Percentiles rank a stretch among this genome's conserved stretches.
These are phyloP conservation scores for Fraxinus velutina DNA, from an alignment of 305 asterid genomes.

Conservation along the genomic window DNA sequence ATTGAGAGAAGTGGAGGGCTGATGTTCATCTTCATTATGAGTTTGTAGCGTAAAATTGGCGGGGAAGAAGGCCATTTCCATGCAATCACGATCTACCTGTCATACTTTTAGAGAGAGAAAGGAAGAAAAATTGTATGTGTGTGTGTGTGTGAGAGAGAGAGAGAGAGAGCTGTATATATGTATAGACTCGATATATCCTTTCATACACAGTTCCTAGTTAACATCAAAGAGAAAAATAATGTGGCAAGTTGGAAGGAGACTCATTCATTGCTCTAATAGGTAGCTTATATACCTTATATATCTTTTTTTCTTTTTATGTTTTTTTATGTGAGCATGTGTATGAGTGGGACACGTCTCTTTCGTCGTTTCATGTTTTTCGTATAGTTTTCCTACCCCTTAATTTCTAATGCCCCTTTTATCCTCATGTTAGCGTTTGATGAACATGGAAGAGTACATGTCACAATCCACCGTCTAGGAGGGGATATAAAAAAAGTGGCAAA, in stretches of 20 bases:
- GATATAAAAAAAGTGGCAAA: neutral
- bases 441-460: neutral
- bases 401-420: neutral
- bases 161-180: neutral
- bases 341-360: neutral
- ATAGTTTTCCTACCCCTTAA: neutral
- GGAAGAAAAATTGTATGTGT: neutral
- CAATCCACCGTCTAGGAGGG: neutral
- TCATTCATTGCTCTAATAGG: slow-evolving; percentile 28
- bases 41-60: slow-evolving; percentile 43
- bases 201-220: neutral
- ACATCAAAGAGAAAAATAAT: slow-evolving; percentile 12
- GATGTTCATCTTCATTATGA: slow-evolving; percentile 36
- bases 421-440: neutral
- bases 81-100: slow-evolving; percentile 32
- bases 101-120: slow-evolving; percentile 19
- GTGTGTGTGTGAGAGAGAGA: neutral
- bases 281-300: slow-evolving; percentile 40
- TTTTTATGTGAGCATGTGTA: neutral
- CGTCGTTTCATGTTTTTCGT: neutral
- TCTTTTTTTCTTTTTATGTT: neutral
- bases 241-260: slow-evolving; percentile 24
- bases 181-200: neutral
- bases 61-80: slow-evolving; percentile 50
- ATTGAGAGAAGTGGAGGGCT: slow-evolving; percentile 35